These are phyloP conservation scores for Eragrostis nindensis DNA, from an alignment of 176 grass and related monocot genomes.

Conservation along the genomic window DNA sequence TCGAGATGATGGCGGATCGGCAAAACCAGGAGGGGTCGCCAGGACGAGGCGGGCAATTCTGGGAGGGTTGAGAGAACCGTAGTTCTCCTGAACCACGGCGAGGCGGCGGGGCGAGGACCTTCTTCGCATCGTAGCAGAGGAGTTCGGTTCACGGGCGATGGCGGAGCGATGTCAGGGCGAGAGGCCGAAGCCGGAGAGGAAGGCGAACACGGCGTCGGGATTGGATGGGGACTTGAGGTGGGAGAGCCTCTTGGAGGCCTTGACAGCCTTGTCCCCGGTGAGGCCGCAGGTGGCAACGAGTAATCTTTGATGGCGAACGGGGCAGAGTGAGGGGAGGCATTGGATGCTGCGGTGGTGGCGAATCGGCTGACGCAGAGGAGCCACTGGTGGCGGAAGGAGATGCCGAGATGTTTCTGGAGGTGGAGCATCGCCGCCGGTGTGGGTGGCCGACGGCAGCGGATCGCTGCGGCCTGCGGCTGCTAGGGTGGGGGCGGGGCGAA, in stretches of 20 bases:
- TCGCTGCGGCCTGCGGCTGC: neutral
- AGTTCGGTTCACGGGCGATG: neutral
- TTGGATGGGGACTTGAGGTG: constrained; percentile 41
- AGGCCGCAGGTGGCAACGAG: constrained; percentile 21
- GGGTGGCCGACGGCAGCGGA: neutral
- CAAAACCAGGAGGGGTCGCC: neutral
- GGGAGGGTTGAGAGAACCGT: neutral
- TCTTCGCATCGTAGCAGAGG: constrained; percentile 26
- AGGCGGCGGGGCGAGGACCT: constrained; percentile 27
- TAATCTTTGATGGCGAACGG: neutral
- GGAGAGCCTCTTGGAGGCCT: constrained; percentile 1
- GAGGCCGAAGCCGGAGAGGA: constrained; percentile 42
- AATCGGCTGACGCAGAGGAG: neutral
- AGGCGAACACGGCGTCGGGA: constrained; percentile 38
- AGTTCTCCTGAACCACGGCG: neutral
- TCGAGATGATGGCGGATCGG: neutral
- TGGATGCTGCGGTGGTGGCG: neutral
- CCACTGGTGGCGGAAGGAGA: neutral
- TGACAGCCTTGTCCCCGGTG: neutral
- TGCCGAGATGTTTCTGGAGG: neutral
- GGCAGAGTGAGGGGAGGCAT: neutral
- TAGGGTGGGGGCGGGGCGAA: neutral
- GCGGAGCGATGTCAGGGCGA: constrained; percentile 7
- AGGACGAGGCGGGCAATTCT: constrained; percentile 3
- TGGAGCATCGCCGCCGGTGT: neutral